Evolutionary conservation across 805 yeast genomes (phyloP), one percentile per base, ranked within the genome.

Genomic region (Metschnikowia kofuensis): DNA sequence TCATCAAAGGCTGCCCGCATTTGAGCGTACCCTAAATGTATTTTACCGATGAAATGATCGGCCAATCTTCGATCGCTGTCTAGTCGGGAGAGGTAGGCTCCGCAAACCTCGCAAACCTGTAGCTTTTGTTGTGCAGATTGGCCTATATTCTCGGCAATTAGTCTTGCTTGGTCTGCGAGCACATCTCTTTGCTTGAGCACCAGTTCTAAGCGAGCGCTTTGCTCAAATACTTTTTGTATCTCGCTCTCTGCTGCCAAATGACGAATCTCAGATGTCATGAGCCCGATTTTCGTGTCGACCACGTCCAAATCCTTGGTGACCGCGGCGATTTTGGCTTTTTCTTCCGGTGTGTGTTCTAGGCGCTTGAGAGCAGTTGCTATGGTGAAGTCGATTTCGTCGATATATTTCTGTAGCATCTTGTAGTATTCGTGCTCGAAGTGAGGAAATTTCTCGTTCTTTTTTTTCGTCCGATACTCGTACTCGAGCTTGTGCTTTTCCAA

Each of bases 31-130:
- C 90, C 92, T 54, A 87, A 63, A 69, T 91, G 97, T 50, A 88
- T 80, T 58, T 89, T 89, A 1, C 98, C 98, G 26, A 84, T 68
- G 63, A 89, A 90, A 65, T 91, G 97, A 58, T 88, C 96, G 1
- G 92, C 96, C 53, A 91, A 72, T 57, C 97, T 76, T 63, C 90
- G 76, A 63, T 91, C 97, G 50, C 86, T 88, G 64, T 91, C 98
- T 48, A 90, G 69, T 52, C 92, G 73, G 8, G 96, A 87, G 35
- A 92, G 70, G 60, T 85, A 89, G 0, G 96, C 96, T 0, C 96
- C 96, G 68, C 98, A 91, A 1, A 82, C 83, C 54, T 82, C 87
- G 67, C 98, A 91, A 0, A 89, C 96, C 65, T 90, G 97, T 40
- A 91, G 72, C 64, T 89, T 88, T 60, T 91, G 97, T 61, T 87